Evolutionary conservation across 176 grass and related monocot genomes (phyloP).

Genomic region (Lolium perenne): DNA sequence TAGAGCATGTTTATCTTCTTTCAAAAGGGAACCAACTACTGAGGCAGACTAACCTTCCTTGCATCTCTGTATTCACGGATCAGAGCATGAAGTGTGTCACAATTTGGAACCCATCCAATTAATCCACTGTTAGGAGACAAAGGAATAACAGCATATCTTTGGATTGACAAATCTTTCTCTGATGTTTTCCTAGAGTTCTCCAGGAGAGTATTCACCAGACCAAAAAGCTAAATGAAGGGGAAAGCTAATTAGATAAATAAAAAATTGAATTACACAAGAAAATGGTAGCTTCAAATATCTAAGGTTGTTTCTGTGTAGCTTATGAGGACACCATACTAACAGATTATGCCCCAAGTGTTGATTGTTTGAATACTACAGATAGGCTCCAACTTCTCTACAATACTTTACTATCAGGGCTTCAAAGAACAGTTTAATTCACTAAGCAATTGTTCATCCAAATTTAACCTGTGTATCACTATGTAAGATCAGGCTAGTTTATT

Average conservation of each 20-base stretch:
- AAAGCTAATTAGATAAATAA: constrained; percentile 36
- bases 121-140: constrained; percentile 97
- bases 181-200: constrained; percentile 90
- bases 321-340: constrained; percentile 6
- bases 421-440: neutral
- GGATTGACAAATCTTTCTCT: constrained; percentile 95
- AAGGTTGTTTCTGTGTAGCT: neutral
- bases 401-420: neutral
- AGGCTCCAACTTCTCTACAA: neutral
- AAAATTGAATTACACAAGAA: constrained; percentile 4
- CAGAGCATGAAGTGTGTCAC: constrained; percentile 90
- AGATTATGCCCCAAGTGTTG: neutral
- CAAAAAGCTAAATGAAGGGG: constrained; percentile 74
- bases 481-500: neutral
- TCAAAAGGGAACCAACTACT: constrained; percentile 34
- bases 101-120: constrained; percentile 97
- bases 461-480: constrained; percentile 16
- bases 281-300: constrained; percentile 8
- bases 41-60: constrained; percentile 80
- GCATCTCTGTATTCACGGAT: constrained; percentile 98
- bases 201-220: constrained; percentile 95
- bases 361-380: constrained; percentile 6
- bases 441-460: constrained; percentile 23
- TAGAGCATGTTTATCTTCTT: constrained; percentile 8
- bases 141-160: constrained; percentile 98